Conservation (phyloP, 352 stramenopile species). For the Globisporangium orthogonon region DNA sequence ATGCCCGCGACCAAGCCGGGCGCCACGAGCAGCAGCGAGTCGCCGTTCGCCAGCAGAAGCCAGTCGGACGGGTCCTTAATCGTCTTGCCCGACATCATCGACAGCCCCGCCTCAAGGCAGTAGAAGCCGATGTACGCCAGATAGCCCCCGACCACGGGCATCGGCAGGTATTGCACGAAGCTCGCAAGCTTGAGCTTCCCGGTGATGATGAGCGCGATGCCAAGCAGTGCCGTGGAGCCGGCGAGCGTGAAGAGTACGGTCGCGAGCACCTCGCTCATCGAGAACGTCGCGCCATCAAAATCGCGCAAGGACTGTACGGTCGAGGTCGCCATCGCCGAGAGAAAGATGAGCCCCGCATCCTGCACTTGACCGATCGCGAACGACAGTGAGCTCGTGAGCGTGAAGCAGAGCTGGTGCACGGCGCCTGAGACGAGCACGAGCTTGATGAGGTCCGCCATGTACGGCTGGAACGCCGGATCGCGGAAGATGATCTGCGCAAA, state of each 20-base stretch:
- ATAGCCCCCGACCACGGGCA: constrained; percentile 97
- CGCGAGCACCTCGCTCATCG: constrained; percentile 84
- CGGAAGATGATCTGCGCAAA: constrained; percentile 97
- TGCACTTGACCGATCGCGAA: constrained; percentile 98
- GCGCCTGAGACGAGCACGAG: constrained; percentile 87
- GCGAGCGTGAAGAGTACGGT: constrained; percentile 93
- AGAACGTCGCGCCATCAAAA: constrained; percentile 50
- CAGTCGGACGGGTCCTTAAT: constrained; percentile 89
- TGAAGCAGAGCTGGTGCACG: constrained; percentile 83
- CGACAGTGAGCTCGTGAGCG: constrained; percentile 87
- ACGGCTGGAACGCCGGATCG: constrained; percentile 88
- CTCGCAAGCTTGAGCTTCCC: constrained; percentile 93
- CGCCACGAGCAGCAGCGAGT: constrained; percentile 77
- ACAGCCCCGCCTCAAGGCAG: constrained; percentile 74
- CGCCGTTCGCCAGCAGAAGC: constrained; percentile 63
- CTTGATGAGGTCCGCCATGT: constrained; percentile 91
- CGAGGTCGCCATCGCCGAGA: constrained; percentile 91
- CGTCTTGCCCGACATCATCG: constrained; percentile 86
- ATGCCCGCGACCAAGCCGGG: constrained; percentile 83
- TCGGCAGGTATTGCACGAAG: constrained; percentile 96
- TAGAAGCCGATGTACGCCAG: constrained; percentile 96
- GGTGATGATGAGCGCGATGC: constrained; percentile 91
- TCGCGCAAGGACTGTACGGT: constrained; percentile 79
- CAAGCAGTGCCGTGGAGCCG: constrained; percentile 89
- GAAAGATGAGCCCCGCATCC: constrained; percentile 98